Evolutionary conservation across 805 yeast genomes (phyloP).

Genomic region (Barnettozyma siamensis): DNA sequence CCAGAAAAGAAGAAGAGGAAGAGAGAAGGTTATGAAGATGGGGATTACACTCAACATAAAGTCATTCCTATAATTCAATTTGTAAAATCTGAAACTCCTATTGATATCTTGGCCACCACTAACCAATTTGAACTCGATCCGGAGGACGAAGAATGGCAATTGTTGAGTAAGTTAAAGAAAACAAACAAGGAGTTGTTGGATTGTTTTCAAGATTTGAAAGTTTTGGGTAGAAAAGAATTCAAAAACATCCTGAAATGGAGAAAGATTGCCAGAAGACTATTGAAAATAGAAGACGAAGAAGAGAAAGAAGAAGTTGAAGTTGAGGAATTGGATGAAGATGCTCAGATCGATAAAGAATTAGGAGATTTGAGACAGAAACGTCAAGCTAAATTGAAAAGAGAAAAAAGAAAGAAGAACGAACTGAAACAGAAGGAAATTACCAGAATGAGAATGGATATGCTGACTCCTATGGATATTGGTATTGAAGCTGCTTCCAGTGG

Average conservation of each 20-base stretch:
- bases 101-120: slow-evolving; percentile 69
- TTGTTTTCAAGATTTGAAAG: slow-evolving; percentile 87
- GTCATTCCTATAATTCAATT: slow-evolving; percentile 74
- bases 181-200: slow-evolving; percentile 76
- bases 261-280: slow-evolving; percentile 69
- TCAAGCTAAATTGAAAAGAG: slow-evolving; percentile 65
- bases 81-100: slow-evolving; percentile 76
- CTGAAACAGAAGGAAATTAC: slow-evolving; percentile 77
- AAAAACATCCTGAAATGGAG: slow-evolving; percentile 83
- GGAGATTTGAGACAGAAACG: slow-evolving; percentile 67
- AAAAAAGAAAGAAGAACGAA: slow-evolving; percentile 78
- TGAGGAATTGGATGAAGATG: slow-evolving; percentile 78
- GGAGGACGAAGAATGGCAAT: slow-evolving; percentile 65
- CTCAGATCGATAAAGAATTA: slow-evolving; percentile 80
- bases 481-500: slow-evolving; percentile 84
- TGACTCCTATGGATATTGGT: slow-evolving; percentile 89
- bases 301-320: slow-evolving; percentile 44
- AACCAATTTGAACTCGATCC: slow-evolving; percentile 56
- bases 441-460: slow-evolving; percentile 95
- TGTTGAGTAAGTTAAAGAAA: slow-evolving; percentile 63
- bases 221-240: slow-evolving; percentile 91
- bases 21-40: slow-evolving; percentile 97
- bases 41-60: slow-evolving; percentile 70
- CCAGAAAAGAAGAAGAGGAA: slow-evolving; percentile 88
- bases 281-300: slow-evolving; percentile 56